Conservation (phyloP, 139 green algal species). For the Chlorella sp. region DNA sequence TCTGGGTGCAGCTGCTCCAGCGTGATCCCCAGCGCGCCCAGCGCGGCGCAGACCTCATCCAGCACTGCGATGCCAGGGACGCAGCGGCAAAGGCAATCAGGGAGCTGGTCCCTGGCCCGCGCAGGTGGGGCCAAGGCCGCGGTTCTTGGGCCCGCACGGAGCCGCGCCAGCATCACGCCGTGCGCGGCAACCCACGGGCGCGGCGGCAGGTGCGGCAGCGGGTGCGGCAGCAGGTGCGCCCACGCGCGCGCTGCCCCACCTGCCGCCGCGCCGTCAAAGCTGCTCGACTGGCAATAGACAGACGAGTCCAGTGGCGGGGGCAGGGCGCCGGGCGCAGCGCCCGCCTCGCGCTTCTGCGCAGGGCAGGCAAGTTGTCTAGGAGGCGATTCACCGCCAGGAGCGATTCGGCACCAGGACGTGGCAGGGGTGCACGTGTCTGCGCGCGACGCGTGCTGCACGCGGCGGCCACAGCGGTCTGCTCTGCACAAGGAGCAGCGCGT, state of each 20-base stretch:
- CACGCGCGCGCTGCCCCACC: slow-evolving; percentile 18
- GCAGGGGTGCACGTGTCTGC: too few relatives aligned
- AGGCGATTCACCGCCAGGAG: too few relatives aligned
- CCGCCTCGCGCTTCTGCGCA: slow-evolving; percentile 13
- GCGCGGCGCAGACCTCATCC: slow-evolving; percentile 46
- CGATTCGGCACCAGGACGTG: too few relatives aligned
- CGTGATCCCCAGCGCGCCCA: slow-evolving; percentile 37
- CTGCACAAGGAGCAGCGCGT: slow-evolving; percentile 20
- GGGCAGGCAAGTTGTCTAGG: too few relatives aligned
- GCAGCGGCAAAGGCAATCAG: neutral
- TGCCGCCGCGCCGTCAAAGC: slow-evolving; percentile 35
- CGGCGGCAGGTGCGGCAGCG: neutral
- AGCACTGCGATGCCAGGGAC: slow-evolving; percentile 39
- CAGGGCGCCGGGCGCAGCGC: neutral
- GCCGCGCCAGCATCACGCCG: neutral
- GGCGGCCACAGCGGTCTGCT: slow-evolving; percentile 15
- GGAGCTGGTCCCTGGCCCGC: neutral
- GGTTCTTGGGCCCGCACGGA: neutral
- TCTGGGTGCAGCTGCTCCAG: slow-evolving; percentile 67
- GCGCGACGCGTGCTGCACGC: slow-evolving; percentile 66
- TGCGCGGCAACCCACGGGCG: neutral
- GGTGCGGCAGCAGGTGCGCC: neutral
- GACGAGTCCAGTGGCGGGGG: slow-evolving; percentile 35
- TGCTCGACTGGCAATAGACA: slow-evolving; percentile 42
- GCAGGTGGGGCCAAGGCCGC: neutral